These are phyloP conservation scores for Penicillium sp. DNA, from an alignment of 2,329 filamentous ascomycete species.

Conservation along the genomic window DNA sequence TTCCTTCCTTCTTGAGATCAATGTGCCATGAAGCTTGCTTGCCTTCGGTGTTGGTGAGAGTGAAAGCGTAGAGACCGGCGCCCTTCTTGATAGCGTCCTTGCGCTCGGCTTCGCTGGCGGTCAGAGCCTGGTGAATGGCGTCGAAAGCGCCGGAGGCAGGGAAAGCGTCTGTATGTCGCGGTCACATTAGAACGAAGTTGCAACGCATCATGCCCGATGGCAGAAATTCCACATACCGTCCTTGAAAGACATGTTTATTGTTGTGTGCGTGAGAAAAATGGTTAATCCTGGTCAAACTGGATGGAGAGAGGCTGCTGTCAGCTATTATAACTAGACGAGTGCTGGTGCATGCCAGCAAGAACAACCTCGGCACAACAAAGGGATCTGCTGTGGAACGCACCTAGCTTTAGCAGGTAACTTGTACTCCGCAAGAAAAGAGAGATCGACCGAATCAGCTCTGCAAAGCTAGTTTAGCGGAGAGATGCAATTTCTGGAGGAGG, in stretches of 20 bases:
- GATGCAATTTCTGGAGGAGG: neutral
- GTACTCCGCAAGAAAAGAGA: neutral
- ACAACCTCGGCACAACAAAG: neutral
- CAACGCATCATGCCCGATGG: neutral
- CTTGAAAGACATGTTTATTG: slow-evolving; percentile 64
- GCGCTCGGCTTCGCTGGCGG: slow-evolving; percentile 65
- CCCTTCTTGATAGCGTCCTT: slow-evolving; percentile 87
- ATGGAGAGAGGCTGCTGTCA: neutral
- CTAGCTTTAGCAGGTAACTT: neutral
- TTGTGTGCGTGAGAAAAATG: neutral
- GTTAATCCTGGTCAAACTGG: neutral
- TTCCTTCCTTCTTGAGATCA: slow-evolving; percentile 86
- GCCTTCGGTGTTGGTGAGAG: slow-evolving; percentile 79
- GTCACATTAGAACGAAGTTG: neutral
- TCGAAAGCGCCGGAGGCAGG: slow-evolving; percentile 91
- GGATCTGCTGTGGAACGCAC: neutral
- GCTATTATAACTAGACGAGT: neutral
- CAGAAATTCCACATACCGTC: slow-evolving; percentile 67
- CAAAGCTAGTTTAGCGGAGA: neutral
- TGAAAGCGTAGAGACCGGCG: slow-evolving; percentile 85
- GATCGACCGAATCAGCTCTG: neutral
- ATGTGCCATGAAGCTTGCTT: slow-evolving; percentile 87
- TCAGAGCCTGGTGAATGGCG: slow-evolving; percentile 70
- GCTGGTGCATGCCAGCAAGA: neutral
- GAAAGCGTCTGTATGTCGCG: slow-evolving; percentile 62